A percentile compares a stretch with the other conserved stretches of the same genome.
phyloP scores from a whole-genome alignment of 257 asterid species.

The Nicotiana undulata region DNA sequence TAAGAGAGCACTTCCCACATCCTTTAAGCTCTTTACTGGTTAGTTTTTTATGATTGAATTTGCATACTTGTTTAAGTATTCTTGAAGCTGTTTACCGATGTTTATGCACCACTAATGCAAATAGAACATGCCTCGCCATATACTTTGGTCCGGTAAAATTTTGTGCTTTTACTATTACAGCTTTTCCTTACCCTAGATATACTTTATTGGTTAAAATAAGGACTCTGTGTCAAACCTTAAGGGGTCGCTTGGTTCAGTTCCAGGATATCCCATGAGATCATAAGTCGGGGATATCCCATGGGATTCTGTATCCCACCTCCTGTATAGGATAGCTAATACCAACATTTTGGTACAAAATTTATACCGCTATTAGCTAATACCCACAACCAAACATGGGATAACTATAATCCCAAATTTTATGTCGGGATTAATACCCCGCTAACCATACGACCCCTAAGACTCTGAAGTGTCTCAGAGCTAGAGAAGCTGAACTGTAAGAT shows the following conservation, averaged over 20 bases:
- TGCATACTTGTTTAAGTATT: not conserved
- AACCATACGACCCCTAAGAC: not conserved
- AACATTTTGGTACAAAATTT: too few species aligned
- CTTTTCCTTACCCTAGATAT: not conserved
- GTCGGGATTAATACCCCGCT: too few species aligned
- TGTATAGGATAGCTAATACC: too few species aligned
- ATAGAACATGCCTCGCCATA: not conserved
- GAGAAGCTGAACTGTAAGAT: not conserved
- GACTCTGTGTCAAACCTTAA: not conserved
- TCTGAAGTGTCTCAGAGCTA: not conserved
- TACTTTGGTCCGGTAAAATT: not conserved
- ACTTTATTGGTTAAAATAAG: not conserved
- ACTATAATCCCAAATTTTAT: too few species aligned
- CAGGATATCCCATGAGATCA: too few species aligned
- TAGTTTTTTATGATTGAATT: constrained; percentile 22
- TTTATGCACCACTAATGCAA: not conserved
- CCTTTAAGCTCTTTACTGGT: constrained; percentile 82
- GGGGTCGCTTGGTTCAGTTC: too few species aligned
- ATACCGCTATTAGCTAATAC: too few species aligned
- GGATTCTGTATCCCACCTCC: too few species aligned
- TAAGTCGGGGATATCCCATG: too few species aligned
- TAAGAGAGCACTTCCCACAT: constrained; percentile 29
- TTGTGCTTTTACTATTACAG: not conserved
- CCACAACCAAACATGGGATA: too few species aligned
- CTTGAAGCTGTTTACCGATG: not conserved